Evolutionary conservation across 805 yeast genomes (phyloP).

Genomic region (Yarrowia sp.): DNA sequence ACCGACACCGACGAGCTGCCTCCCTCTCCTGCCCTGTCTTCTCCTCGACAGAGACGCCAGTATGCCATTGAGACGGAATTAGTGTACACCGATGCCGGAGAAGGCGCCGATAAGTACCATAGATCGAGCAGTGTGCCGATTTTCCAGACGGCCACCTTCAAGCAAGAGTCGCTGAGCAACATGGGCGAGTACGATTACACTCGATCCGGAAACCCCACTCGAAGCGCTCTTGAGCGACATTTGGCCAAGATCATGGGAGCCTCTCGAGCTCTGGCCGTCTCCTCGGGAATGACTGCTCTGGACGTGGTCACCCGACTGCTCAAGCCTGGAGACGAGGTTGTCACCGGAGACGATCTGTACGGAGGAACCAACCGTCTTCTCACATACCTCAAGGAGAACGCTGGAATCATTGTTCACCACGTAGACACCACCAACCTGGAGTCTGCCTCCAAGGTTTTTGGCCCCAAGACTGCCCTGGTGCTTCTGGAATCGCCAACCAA

Average conservation of each 20-base stretch:
- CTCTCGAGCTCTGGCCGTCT: constrained; percentile 77
- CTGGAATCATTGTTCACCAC: constrained; percentile 71
- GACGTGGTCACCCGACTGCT: constrained; percentile 82
- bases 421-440: constrained; percentile 80
- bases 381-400: constrained; percentile 69
- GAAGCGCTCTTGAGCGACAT: constrained; percentile 80
- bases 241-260: constrained; percentile 81
- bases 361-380: constrained; percentile 92
- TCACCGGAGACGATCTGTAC: constrained; percentile 93
- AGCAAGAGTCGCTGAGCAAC: constrained; percentile 72
- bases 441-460: constrained; percentile 63
- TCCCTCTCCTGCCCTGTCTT: constrained; percentile 52
- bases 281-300: constrained; percentile 91
- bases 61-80: constrained; percentile 73
- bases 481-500: constrained; percentile 92
- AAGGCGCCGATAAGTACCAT: constrained; percentile 66
- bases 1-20: constrained; percentile 43
- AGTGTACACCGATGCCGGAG: constrained; percentile 60
- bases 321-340: constrained; percentile 83
- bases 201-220: constrained; percentile 92
- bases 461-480: constrained; percentile 70
- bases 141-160: constrained; percentile 94
- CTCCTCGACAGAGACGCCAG: constrained; percentile 47
- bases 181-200: constrained; percentile 88
- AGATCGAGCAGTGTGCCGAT: constrained; percentile 82